phyloP scores from a whole-genome alignment of 1,284 basidiomycete species.

The Volvariella surrecta region DNA sequence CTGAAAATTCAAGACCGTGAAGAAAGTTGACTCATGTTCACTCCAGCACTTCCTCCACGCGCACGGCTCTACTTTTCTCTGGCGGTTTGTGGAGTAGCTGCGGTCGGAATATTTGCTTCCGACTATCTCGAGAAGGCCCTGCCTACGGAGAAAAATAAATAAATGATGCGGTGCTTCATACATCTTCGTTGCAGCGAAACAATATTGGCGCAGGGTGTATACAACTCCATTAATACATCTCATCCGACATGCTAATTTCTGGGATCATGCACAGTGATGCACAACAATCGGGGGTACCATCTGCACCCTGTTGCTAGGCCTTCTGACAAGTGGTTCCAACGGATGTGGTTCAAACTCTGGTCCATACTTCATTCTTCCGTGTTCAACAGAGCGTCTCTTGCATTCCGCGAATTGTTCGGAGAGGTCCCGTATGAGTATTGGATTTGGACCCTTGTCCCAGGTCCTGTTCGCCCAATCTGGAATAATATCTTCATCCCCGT shows the following conservation, averaged over 20 bases:
- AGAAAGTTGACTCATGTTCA: slow-evolving; percentile 2
- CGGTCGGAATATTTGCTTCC: slow-evolving; percentile 43
- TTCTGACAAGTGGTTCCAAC: slow-evolving; percentile 23
- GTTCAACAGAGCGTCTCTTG: neutral
- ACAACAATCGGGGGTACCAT: neutral
- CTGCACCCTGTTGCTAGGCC: slow-evolving; percentile 16
- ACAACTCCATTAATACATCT: too few relatives aligned
- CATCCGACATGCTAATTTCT: too few relatives aligned
- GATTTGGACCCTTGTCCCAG: slow-evolving; percentile 26
- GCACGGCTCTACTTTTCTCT: slow-evolving; percentile 54
- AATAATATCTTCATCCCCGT: slow-evolving; percentile 43
- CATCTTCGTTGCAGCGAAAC: too few relatives aligned
- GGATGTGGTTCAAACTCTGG: slow-evolving; percentile 21
- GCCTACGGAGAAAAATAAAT: slow-evolving; percentile 16
- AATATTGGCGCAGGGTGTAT: too few relatives aligned
- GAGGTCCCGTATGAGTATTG: neutral
- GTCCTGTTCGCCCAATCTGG: slow-evolving; percentile 54
- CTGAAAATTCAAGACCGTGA: too few relatives aligned
- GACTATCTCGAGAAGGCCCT: slow-evolving; percentile 46
- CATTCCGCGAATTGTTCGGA: neutral
- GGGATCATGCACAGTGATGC: slow-evolving; percentile 2
- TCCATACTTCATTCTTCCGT: neutral
- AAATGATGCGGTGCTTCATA: too few relatives aligned
- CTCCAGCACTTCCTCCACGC: slow-evolving; percentile 45
- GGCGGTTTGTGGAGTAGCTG: slow-evolving; percentile 42